These are phyloP conservation scores for Beauveria sp. DNA, from an alignment of 2,329 filamentous ascomycete species.

Conservation along the genomic window DNA sequence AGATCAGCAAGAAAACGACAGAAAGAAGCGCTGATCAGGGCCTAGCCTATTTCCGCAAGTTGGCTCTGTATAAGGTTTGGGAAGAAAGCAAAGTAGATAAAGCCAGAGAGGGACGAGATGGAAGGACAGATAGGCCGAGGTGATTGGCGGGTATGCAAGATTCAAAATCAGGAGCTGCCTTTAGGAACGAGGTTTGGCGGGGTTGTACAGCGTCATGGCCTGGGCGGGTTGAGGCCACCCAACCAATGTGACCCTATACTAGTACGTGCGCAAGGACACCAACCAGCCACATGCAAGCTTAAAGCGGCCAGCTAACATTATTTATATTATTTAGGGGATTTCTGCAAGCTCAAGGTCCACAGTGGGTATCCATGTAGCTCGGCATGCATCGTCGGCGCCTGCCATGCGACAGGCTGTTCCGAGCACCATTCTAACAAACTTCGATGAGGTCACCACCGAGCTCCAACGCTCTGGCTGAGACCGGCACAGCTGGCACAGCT, in stretches of 20 bases:
- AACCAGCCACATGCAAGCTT: not conserved
- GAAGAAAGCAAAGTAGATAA: conserved; percentile 2
- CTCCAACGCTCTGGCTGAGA: no score
- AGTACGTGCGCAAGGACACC: not conserved
- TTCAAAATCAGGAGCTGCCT: conserved; percentile 6
- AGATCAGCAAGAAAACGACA: not conserved
- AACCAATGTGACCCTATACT: no score
- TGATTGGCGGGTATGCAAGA: conserved; percentile 7
- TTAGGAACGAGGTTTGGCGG: conserved; percentile 5
- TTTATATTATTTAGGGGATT: not conserved
- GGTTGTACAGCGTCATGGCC: not conserved
- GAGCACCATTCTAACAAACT: no score
- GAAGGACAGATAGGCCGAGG: not conserved
- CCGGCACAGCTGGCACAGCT: no score
- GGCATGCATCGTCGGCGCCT: not conserved
- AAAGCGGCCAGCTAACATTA: not conserved
- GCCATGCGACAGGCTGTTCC: not conserved
- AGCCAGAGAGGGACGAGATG: not conserved
- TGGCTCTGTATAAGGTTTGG: not conserved
- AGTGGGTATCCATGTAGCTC: not conserved
- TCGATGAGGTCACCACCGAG: no score
- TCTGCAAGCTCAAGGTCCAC: not conserved
- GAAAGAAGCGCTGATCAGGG: not conserved
- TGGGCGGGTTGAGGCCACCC: no score
- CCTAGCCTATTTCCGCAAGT: not conserved